Conservation (phyloP, 2,329 filamentous ascomycete genomes). For the Alternaria brassicicola region DNA sequence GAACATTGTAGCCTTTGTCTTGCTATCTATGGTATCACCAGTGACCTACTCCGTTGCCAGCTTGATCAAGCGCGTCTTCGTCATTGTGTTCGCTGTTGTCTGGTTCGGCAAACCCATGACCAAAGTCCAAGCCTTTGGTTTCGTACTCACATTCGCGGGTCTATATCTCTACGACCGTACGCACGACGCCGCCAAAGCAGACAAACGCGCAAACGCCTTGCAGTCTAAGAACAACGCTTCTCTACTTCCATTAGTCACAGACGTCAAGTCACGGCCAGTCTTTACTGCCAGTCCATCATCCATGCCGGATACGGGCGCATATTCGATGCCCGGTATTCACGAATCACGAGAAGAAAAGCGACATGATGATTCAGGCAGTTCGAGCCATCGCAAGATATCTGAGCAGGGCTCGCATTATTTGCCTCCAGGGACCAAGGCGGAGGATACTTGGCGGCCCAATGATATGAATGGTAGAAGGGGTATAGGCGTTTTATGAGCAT, state of each 20-base stretch:
- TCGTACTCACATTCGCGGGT: conserved; percentile 86
- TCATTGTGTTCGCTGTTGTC: conserved; percentile 90
- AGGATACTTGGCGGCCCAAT: conserved; percentile 73
- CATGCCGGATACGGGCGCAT: conserved; percentile 43
- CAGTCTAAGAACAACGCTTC: conserved; percentile 68
- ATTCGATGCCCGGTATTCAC: conserved; percentile 31
- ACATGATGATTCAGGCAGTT: conserved; percentile 61
- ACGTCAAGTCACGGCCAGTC: conserved; percentile 28
- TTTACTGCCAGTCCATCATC: conserved; percentile 51
- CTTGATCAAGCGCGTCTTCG: conserved; percentile 95
- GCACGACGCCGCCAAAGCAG: conserved; percentile 84
- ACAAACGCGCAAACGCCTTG: conserved; percentile 71
- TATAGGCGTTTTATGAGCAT: conserved; percentile 33
- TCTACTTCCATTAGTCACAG: conserved; percentile 68
- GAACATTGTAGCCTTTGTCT: conserved; percentile 91
- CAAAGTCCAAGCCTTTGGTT: conserved; percentile 79
- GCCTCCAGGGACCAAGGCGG: conserved; percentile 79
- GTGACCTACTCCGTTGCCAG: conserved; percentile 97
- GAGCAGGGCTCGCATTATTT: conserved; percentile 63
- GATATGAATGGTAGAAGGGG: conserved; percentile 29
- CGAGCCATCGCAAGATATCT: conserved; percentile 50
- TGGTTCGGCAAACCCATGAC: conserved; percentile 96
- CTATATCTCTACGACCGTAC: conserved; percentile 96
- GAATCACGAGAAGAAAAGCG: conserved; percentile 60
- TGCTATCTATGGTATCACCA: conserved; percentile 90